Evolutionary conservation across 1,139 yeast species (phyloP).

Genomic region (Nakaseomyces nivariensis): DNA sequence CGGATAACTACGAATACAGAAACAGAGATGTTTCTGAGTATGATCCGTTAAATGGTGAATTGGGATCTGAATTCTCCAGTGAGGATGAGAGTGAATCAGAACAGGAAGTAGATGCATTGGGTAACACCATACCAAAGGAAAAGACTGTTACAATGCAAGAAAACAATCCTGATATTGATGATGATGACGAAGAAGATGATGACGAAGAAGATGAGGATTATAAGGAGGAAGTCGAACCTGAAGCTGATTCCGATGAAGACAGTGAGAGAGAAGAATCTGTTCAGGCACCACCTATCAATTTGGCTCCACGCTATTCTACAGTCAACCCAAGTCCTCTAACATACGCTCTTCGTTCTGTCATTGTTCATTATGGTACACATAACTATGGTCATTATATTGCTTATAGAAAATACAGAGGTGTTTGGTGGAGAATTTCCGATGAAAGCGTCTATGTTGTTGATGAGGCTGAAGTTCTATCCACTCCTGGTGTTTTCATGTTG

Average conservation of each 20-base stretch:
- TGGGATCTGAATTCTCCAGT: conserved; percentile 22
- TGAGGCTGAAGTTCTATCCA: conserved; percentile 66
- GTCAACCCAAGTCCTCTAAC: conserved; percentile 35
- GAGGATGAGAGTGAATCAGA: conserved; percentile 15
- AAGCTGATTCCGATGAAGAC: conserved; percentile 9
- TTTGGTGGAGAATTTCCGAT: conserved; percentile 94
- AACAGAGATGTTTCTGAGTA: conserved; percentile 17
- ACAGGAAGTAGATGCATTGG: conserved; percentile 25
- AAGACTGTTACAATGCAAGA: conserved; percentile 5
- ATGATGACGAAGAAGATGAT: conserved; percentile 8
- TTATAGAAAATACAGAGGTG: conserved; percentile 66
- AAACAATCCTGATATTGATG: conserved; percentile 5
- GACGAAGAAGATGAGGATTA: conserved; percentile 9
- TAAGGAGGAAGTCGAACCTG: conserved; percentile 8
- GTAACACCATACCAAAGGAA: conserved; percentile 20
- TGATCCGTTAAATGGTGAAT: conserved; percentile 25
- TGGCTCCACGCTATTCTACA: conserved; percentile 10
- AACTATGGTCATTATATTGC: conserved; percentile 93
- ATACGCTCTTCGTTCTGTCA: conserved; percentile 72
- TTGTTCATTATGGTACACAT: conserved; percentile 88
- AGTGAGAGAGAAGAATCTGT: conserved; percentile 7
- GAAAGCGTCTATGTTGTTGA: conserved; percentile 73
- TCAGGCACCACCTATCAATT: conserved; percentile 4
- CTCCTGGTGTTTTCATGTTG: conserved; percentile 87
- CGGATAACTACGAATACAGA: conserved; percentile 4